These are phyloP conservation scores for Stagonosporopsis vannaccii DNA, from an alignment of 2,329 filamentous ascomycete species.

Conservation along the genomic window DNA sequence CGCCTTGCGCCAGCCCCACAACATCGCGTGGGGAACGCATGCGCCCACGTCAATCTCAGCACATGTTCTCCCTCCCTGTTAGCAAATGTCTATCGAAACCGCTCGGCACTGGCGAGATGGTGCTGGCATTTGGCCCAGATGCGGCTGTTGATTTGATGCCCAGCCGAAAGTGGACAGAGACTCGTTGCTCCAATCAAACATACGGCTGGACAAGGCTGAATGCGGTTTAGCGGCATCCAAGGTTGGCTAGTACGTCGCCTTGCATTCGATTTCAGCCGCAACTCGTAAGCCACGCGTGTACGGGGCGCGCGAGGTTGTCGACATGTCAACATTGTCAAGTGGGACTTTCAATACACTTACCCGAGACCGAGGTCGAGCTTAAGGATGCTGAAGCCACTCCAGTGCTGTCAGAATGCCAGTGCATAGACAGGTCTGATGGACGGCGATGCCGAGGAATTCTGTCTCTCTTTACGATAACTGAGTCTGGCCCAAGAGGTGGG, in stretches of 20 bases:
- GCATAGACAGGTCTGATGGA: neutral
- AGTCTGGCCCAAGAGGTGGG: neutral
- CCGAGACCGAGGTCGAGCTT: neutral
- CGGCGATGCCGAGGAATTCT: constrained; percentile 3
- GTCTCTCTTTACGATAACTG: neutral
- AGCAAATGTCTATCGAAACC: neutral
- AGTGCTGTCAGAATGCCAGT: neutral
- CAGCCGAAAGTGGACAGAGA: constrained; percentile 7
- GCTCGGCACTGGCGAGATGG: constrained; percentile 3
- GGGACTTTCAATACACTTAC: constrained; percentile 8
- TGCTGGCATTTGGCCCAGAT: neutral
- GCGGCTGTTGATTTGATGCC: constrained; percentile 9
- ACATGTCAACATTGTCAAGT: constrained; percentile 5
- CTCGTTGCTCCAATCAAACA: constrained; percentile 2
- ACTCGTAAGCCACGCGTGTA: constrained; percentile 13
- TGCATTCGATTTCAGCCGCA: constrained; percentile 9
- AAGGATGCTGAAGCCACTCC: constrained; percentile 4
- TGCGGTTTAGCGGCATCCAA: neutral
- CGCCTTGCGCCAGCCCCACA: constrained; percentile 6
- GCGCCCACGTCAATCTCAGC: neutral
- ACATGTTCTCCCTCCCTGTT: neutral
- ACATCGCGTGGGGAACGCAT: neutral
- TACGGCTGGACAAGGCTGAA: neutral
- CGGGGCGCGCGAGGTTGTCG: constrained; percentile 12
- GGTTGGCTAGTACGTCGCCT: constrained; percentile 1